A percentile compares a stretch with the other conserved stretches of the same genome.
Evolutionary conservation across 768 basidiomycete species (phyloP).

Genomic region (Rhizopogon vesiculosus): DNA sequence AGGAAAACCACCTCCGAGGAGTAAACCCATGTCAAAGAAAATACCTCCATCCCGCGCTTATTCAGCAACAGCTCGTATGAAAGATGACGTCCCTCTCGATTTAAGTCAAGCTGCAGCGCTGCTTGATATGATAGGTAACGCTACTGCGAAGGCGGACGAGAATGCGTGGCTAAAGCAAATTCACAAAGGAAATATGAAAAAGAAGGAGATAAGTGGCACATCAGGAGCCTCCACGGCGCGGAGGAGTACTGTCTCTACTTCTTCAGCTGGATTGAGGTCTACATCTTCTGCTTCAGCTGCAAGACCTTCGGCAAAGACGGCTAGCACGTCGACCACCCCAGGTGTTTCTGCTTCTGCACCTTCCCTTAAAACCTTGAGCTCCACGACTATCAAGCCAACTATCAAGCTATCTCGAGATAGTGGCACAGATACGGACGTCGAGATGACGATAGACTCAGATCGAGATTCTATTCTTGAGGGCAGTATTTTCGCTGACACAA

Average conservation of each 20-base stretch:
- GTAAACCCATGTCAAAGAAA: not conserved
- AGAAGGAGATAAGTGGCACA: slow-evolving; percentile 5
- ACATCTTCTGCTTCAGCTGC: not conserved
- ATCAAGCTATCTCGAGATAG: not conserved
- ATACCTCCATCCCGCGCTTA: not conserved
- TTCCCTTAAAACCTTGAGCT: not conserved
- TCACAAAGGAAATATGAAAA: slow-evolving; percentile 7
- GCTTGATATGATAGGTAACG: slow-evolving; percentile 14
- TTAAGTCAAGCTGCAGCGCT: not conserved
- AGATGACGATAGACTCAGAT: not conserved
- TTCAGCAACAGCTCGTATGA: not conserved
- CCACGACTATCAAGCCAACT: not conserved
- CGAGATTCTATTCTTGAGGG: not conserved
- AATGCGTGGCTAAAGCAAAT: slow-evolving; percentile 23
- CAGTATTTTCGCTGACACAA: not conserved
- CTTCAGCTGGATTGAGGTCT: not conserved
- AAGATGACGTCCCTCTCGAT: not conserved
- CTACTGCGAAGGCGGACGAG: slow-evolving; percentile 16
- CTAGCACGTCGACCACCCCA: not conserved
- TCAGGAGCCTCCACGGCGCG: not conserved
- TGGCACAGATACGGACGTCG: not conserved
- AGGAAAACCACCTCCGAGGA: not conserved
- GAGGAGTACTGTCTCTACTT: not conserved
- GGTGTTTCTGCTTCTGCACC: not conserved
- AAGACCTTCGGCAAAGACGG: not conserved